Evolutionary conservation across 2,329 filamentous ascomycete species (phyloP).

Genomic region (Talaromyces sp.): DNA sequence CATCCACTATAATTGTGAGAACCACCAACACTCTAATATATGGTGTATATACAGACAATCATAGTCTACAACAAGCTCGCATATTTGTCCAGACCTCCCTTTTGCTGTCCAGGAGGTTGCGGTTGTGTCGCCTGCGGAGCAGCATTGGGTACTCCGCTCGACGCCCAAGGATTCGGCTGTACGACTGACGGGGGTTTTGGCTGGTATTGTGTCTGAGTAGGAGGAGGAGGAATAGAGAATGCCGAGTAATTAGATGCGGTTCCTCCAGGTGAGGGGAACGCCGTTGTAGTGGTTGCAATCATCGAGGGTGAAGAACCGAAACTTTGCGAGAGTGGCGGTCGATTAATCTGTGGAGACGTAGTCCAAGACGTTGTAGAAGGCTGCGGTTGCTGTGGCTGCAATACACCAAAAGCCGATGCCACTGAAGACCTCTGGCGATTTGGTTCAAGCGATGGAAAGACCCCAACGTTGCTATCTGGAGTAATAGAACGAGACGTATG

Average conservation of each 20-base stretch:
- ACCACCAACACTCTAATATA: not conserved
- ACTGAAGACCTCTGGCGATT: constrained; percentile 35
- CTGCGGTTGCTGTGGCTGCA: constrained; percentile 30
- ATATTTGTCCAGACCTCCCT: constrained; percentile 54
- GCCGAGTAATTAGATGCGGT: constrained; percentile 33
- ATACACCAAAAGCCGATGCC: constrained; percentile 24
- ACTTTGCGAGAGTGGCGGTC: constrained; percentile 6
- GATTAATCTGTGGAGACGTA: constrained; percentile 25
- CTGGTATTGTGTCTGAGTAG: constrained; percentile 25
- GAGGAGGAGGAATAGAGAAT: constrained; percentile 45
- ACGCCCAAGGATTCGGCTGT: constrained; percentile 23
- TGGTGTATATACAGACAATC: not conserved
- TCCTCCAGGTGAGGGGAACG: constrained; percentile 19
- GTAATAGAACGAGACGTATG: constrained; percentile 49
- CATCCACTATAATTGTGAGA: not conserved
- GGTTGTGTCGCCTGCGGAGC: constrained; percentile 27
- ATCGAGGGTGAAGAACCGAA: constrained; percentile 13
- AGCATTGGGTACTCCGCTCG: constrained; percentile 26
- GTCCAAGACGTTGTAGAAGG: constrained; percentile 23
- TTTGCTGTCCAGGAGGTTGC: constrained; percentile 31
- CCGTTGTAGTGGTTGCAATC: not conserved
- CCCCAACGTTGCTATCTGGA: constrained; percentile 51
- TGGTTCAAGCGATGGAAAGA: constrained; percentile 50
- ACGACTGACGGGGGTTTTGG: constrained; percentile 19
- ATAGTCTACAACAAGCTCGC: constrained; percentile 53